Percentiles rank a stretch among this genome's conserved stretches.
Evolutionary conservation across 495 filamentous ascomycete species (phyloP).

Genomic region (Entonaema liquescens): DNA sequence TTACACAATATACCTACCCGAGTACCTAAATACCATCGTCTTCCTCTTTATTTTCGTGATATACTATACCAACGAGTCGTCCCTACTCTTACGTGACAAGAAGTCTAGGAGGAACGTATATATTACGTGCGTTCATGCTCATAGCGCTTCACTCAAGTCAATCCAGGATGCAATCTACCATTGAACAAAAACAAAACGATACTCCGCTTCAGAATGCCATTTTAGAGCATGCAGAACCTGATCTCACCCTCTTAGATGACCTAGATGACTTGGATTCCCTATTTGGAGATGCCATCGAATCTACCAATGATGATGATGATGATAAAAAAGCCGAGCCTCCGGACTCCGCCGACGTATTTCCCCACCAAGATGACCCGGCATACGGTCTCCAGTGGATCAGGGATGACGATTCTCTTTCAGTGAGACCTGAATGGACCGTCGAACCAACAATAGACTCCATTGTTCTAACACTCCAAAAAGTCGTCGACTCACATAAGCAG

Average conservation of each 20-base stretch:
- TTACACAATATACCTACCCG: too few relatives aligned
- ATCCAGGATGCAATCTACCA: neutral
- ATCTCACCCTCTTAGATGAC: neutral
- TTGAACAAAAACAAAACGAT: neutral
- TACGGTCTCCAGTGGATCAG: conserved; percentile 34
- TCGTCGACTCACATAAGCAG: conserved; percentile 10
- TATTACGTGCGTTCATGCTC: neutral
- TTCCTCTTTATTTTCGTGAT: neutral
- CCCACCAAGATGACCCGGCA: neutral
- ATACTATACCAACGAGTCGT: neutral
- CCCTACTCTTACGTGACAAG: too few relatives aligned
- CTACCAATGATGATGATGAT: neutral
- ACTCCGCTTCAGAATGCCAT: neutral
- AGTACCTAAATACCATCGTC: too few relatives aligned
- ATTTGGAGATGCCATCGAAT: conserved; percentile 13
- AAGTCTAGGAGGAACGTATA: too few relatives aligned
- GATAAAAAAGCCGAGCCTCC: neutral
- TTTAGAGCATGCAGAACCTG: neutral
- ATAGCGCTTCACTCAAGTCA: neutral
- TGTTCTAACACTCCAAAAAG: conserved; percentile 20
- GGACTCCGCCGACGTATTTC: neutral
- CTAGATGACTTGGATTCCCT: conserved; percentile 20
- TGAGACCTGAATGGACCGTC: conserved; percentile 34
- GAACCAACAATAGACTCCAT: conserved; percentile 35
- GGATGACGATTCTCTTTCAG: neutral